Evolutionary conservation across 805 yeast genomes (phyloP).

Genomic region (Hyphopichia homilentoma): DNA sequence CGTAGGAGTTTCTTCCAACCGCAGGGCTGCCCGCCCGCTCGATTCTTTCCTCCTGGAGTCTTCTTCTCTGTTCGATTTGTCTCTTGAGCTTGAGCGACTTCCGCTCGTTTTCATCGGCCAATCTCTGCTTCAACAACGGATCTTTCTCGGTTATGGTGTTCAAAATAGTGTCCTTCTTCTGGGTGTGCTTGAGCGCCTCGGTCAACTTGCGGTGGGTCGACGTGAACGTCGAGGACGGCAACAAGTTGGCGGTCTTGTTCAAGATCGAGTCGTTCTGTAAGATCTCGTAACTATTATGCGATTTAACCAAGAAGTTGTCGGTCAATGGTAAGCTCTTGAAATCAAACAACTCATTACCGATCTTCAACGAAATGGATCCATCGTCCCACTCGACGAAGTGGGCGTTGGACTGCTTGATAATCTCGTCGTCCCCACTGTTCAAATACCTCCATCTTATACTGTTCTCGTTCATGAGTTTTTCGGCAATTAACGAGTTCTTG

Average conservation of each 20-base stretch:
- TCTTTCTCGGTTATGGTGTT: constrained; percentile 56
- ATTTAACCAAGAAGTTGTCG: constrained; percentile 68
- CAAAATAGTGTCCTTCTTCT: constrained; percentile 46
- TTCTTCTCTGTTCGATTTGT: constrained; percentile 59
- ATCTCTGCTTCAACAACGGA: constrained; percentile 65
- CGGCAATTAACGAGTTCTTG: constrained; percentile 48
- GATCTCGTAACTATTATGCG: constrained; percentile 68
- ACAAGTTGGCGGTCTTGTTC: constrained; percentile 62
- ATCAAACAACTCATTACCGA: constrained; percentile 87
- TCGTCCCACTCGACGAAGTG: constrained; percentile 93
- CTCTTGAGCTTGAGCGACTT: constrained; percentile 60
- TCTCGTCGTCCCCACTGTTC: constrained; percentile 63
- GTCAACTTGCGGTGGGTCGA: constrained; percentile 79
- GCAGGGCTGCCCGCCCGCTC: constrained; percentile 44
- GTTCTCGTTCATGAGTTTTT: constrained; percentile 69
- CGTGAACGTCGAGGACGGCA: constrained; percentile 90
- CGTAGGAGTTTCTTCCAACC: constrained; percentile 12
- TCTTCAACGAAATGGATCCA: constrained; percentile 78
- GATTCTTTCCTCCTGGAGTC: constrained; percentile 55
- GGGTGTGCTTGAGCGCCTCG: constrained; percentile 54
- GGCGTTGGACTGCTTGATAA: constrained; percentile 83
- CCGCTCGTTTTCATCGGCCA: constrained; percentile 59
- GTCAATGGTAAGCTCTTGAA: constrained; percentile 58
- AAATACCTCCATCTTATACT: constrained; percentile 94
- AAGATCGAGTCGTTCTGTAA: constrained; percentile 67